Evolutionary conservation across 2,329 filamentous ascomycete species (phyloP).

Genomic region (Tympanopsis confertula): DNA sequence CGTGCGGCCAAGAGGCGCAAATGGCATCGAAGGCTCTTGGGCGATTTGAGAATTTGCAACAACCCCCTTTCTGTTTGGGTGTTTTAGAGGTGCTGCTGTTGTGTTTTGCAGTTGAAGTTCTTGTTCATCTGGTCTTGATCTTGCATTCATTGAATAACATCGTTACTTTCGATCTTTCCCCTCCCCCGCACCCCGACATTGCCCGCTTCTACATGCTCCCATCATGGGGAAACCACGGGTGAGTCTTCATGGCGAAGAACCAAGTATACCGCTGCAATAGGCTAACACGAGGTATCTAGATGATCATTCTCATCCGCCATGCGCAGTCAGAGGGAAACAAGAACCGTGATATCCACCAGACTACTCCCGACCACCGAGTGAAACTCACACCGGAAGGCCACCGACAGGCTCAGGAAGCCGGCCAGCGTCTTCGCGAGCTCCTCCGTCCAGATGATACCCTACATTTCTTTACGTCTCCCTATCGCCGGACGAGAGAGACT

Average conservation of each 20-base stretch:
- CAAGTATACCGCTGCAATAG: background rate
- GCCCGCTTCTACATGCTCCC: no score
- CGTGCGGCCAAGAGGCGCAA: no score
- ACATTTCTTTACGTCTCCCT: constrained; percentile 95
- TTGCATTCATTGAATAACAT: no score
- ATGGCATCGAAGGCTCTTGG: no score
- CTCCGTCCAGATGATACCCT: constrained; percentile 84
- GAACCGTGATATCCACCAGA: constrained; percentile 95
- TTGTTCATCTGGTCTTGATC: no score
- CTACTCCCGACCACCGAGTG: constrained; percentile 86
- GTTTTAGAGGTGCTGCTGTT: no score
- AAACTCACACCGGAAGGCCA: constrained; percentile 79
- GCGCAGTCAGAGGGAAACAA: constrained; percentile 87
- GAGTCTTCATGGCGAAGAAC: background rate
- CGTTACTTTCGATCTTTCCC: no score
- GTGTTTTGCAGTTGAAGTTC: no score
- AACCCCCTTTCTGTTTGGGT: no score
- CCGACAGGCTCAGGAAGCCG: constrained; percentile 71
- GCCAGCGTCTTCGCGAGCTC: constrained; percentile 66
- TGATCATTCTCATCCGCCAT: constrained; percentile 49
- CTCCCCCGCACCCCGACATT: no score
- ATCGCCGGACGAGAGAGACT: constrained; percentile 87
- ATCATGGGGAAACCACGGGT: constrained; percentile 1
- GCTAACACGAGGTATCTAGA: constrained; percentile 33
- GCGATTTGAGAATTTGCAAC: no score